Evolutionary conservation across 768 basidiomycete species (phyloP).

Genomic region (Tricholoma furcatifolium): DNA sequence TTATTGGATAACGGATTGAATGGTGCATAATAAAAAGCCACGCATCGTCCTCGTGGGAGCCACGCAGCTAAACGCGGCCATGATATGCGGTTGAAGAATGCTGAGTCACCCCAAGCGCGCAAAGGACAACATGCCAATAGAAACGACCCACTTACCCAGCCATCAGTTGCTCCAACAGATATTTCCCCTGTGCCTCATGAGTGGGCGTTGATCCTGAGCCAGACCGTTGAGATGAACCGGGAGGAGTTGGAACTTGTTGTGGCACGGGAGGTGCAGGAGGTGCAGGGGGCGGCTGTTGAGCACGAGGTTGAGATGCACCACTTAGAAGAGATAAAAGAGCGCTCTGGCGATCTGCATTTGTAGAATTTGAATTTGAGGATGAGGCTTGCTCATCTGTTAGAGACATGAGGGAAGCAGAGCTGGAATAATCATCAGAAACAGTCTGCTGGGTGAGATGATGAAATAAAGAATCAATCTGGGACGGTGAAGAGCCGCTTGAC

Average conservation of each 20-base stretch:
- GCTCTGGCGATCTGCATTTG: slow-evolving; percentile 66
- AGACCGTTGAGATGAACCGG: slow-evolving; percentile 56
- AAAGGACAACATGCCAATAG: not conserved
- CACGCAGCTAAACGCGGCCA: not conserved
- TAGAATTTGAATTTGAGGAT: slow-evolving; percentile 39
- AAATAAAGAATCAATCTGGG: slow-evolving; percentile 69
- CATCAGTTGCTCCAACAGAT: slow-evolving; percentile 79
- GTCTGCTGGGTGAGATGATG: slow-evolving; percentile 43
- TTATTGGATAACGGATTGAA: not conserved
- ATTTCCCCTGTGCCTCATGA: slow-evolving; percentile 69
- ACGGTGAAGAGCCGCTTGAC: slow-evolving; percentile 47
- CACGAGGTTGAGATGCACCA: slow-evolving; percentile 30
- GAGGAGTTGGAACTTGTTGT: slow-evolving; percentile 72
- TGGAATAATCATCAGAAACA: slow-evolving; percentile 27
- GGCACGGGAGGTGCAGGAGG: slow-evolving; percentile 26
- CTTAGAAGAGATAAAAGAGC: slow-evolving; percentile 72
- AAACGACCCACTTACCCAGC: slow-evolving; percentile 56
- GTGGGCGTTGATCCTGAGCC: slow-evolving; percentile 51
- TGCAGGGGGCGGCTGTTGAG: slow-evolving; percentile 12
- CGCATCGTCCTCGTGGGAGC: slow-evolving; percentile 8
- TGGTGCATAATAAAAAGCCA: not conserved
- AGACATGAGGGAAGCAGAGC: slow-evolving; percentile 42
- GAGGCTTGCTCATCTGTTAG: slow-evolving; percentile 44
- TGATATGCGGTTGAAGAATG: not conserved
- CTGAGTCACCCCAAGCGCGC: not conserved